Evolutionary conservation across 2,329 filamentous ascomycete species (phyloP).

Genomic region (Emergomyces pasteurianus): DNA sequence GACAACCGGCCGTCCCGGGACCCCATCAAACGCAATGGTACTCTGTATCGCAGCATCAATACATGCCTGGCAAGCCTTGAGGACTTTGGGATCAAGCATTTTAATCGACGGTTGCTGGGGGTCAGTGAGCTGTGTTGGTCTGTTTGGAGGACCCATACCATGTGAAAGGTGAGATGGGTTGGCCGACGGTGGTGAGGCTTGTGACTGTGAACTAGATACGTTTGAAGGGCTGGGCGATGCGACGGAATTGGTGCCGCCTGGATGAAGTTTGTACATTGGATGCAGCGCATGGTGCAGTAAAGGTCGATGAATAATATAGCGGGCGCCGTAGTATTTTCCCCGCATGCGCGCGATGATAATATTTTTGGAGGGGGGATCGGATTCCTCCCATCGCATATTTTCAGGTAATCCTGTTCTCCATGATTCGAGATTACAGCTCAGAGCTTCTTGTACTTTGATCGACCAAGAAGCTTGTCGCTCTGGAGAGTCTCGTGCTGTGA

Average conservation of each 20-base stretch:
- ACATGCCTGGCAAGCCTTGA: constrained; percentile 48
- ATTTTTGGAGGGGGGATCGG: constrained; percentile 58
- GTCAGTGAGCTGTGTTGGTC: constrained; percentile 13
- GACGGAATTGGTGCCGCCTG: constrained; percentile 21
- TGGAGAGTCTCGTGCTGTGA: neutral
- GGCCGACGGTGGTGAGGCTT: constrained; percentile 25
- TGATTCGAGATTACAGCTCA: constrained; percentile 39
- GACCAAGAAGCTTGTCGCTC: constrained; percentile 25
- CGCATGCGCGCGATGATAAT: constrained; percentile 75
- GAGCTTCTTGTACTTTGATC: constrained; percentile 27
- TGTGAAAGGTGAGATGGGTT: constrained; percentile 18
- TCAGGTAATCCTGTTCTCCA: constrained; percentile 43
- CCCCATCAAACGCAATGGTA: constrained; percentile 66
- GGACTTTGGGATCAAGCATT: constrained; percentile 36
- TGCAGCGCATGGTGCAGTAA: constrained; percentile 54
- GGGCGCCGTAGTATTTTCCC: constrained; percentile 88
- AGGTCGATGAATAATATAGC: constrained; percentile 78
- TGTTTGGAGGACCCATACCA: constrained; percentile 21
- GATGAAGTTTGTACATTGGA: constrained; percentile 20
- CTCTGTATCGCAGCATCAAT: constrained; percentile 69
- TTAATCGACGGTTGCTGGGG: constrained; percentile 15
- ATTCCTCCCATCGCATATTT: constrained; percentile 50
- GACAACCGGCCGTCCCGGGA: constrained; percentile 57
- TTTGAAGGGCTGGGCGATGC: constrained; percentile 12
- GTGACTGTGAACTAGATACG: constrained; percentile 20